Conservation (phyloP, 164 flowering plant genomes). For the Aristolochia fimbriata region DNA sequence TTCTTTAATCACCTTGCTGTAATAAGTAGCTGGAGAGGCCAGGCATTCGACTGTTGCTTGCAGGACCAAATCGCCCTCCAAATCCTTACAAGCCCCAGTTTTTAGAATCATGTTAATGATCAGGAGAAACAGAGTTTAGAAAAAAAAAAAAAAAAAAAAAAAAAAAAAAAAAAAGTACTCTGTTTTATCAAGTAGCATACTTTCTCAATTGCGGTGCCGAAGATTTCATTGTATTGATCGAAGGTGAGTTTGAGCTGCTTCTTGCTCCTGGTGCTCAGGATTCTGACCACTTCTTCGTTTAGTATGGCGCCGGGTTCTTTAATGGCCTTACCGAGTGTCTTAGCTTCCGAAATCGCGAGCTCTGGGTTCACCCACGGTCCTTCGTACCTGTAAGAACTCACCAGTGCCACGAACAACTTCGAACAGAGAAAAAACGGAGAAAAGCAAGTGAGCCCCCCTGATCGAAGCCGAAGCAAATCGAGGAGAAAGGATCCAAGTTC, state of each 20-base stretch:
- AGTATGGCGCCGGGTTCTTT: constrained; percentile 21
- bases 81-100: constrained; percentile 29
- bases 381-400: constrained; percentile 50
- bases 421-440: not conserved
- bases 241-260: constrained; percentile 68
- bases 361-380: constrained; percentile 55
- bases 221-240: constrained; percentile 52
- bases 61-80: constrained; percentile 25
- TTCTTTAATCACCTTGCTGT: constrained; percentile 35
- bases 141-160: not conserved
- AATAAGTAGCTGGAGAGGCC: constrained; percentile 39
- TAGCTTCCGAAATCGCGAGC: constrained; percentile 67
- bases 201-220: constrained; percentile 49
- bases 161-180: not conserved
- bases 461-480: not conserved
- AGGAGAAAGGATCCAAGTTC: not conserved
- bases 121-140: not conserved
- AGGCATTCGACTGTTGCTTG: constrained; percentile 44
- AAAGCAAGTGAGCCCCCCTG: not conserved
- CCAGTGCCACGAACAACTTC: constrained; percentile 64
- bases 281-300: constrained; percentile 65
- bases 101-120: not conserved
- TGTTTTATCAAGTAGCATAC: constrained; percentile 15
- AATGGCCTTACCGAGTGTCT: constrained; percentile 52
- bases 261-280: constrained; percentile 72